Evolutionary conservation across 2,329 filamentous ascomycete genomes (phyloP).

Genomic region (Neonectria ditissima): DNA sequence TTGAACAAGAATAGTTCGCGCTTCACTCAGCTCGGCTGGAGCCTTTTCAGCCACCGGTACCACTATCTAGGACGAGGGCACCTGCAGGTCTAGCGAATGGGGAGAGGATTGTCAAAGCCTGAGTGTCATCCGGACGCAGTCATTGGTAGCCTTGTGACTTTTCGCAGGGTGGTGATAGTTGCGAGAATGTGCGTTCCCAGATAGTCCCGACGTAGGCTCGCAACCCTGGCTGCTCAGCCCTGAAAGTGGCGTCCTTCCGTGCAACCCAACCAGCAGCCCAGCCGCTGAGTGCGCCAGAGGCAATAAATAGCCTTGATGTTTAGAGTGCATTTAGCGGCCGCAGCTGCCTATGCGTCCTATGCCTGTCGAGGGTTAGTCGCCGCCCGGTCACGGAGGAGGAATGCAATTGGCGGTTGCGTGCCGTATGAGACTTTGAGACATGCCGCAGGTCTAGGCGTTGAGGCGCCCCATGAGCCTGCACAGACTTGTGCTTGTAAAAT

Average conservation of each 20-base stretch:
- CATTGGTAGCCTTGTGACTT: conserved; percentile 13
- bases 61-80: neutral
- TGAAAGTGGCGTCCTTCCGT: conserved; percentile 25
- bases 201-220: neutral
- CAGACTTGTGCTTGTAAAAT: conserved; percentile 6
- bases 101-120: neutral
- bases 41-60: neutral
- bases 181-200: conserved; percentile 11
- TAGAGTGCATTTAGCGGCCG: neutral
- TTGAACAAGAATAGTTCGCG: conserved; percentile 16
- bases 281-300: conserved; percentile 17
- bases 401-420: conserved; percentile 18
- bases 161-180: neutral
- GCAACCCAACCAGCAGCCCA: conserved; percentile 35
- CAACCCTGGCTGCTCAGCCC: conserved; percentile 34
- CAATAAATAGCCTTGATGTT: conserved; percentile 23
- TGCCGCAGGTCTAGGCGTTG: conserved; percentile 39
- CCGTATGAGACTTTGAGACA: conserved; percentile 40
- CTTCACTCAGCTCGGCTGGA: neutral
- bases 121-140: conserved; percentile 5
- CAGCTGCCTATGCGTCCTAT: neutral
- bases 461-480: neutral
- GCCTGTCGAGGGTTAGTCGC: conserved; percentile 4
- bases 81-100: neutral
- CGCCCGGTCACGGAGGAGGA: conserved; percentile 29